Evolutionary conservation across 1,284 basidiomycete genomes (phyloP).

Genomic region (Wolfiporia cocos): DNA sequence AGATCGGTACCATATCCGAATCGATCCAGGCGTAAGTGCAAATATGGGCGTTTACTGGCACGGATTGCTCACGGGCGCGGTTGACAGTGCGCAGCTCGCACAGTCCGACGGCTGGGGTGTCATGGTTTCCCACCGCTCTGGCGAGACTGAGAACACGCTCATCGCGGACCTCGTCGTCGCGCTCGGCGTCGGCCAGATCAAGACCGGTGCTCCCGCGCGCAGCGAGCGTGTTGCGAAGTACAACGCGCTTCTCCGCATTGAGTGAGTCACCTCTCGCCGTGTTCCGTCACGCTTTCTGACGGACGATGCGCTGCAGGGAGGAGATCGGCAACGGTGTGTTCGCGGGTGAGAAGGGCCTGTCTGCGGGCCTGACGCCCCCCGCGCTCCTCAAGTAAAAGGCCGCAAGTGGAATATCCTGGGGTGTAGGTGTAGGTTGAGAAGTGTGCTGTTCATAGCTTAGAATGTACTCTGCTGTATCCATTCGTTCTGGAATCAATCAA

Average conservation of each 20-base stretch:
- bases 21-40: constrained; percentile 86
- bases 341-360: constrained; percentile 78
- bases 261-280: constrained; percentile 45
- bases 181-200: constrained; percentile 93
- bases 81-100: constrained; percentile 76
- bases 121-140: constrained; percentile 99
- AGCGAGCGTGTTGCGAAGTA: constrained; percentile 94
- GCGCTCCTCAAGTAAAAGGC: constrained; percentile 54
- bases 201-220: constrained; percentile 95
- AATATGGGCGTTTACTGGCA: not conserved
- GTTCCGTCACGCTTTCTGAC: constrained; percentile 5
- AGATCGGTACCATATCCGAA: constrained; percentile 99
- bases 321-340: constrained; percentile 69
- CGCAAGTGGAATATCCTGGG: not conserved
- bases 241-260: constrained; percentile 86
- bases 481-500: too few species aligned
- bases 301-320: constrained; percentile 45
- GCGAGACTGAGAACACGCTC: constrained; percentile 94
- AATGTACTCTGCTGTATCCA: constrained; percentile 3
- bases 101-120: constrained; percentile 98
- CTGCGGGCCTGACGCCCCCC: constrained; percentile 68
- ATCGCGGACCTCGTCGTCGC: constrained; percentile 97
- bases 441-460: not conserved
- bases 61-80: not conserved
- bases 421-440: constrained; percentile 4